Conservation (phyloP, 495 filamentous ascomycete species). For the Cercophora newfieldiana region DNA sequence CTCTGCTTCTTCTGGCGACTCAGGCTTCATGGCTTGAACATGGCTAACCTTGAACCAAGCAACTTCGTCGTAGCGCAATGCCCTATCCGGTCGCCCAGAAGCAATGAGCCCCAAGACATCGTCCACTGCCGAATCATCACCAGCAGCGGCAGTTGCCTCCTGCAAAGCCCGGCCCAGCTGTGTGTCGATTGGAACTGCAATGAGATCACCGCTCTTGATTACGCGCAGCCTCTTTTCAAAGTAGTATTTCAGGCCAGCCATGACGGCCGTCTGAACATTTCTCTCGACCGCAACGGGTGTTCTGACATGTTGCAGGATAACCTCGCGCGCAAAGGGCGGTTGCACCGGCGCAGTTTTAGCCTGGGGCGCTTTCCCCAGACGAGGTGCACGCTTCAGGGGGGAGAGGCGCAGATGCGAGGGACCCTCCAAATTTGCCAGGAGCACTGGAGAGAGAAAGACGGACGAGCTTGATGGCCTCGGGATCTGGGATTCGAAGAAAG, state of each 20-base stretch:
- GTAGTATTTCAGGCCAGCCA: constrained; percentile 79
- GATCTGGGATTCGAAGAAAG: constrained; percentile 57
- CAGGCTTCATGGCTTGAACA: constrained; percentile 62
- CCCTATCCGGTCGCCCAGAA: constrained; percentile 34
- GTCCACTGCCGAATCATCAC: constrained; percentile 65
- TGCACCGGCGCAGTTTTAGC: constrained; percentile 54
- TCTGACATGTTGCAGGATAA: constrained; percentile 85
- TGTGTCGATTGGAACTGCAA: constrained; percentile 84
- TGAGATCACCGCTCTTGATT: constrained; percentile 79
- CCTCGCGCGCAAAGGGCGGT: constrained; percentile 85
- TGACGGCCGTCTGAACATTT: constrained; percentile 76
- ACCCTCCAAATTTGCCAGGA: constrained; percentile 79
- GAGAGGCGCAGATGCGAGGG: constrained; percentile 74
- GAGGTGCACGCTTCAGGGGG: constrained; percentile 53
- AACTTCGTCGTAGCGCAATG: constrained; percentile 56
- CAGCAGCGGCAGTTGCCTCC: constrained; percentile 51
- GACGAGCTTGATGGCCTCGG: constrained; percentile 54
- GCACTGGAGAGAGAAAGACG: constrained; percentile 79
- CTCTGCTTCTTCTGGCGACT: constrained; percentile 40
- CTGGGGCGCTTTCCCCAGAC: constrained; percentile 38
- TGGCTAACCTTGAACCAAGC: constrained; percentile 89
- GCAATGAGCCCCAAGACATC: constrained; percentile 55
- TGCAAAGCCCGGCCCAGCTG: constrained; percentile 74
- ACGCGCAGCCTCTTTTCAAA: constrained; percentile 78
- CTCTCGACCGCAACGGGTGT: constrained; percentile 86